phyloP scores from a whole-genome alignment of 139 green algal genomes.

The Nannochloris sp. region DNA sequence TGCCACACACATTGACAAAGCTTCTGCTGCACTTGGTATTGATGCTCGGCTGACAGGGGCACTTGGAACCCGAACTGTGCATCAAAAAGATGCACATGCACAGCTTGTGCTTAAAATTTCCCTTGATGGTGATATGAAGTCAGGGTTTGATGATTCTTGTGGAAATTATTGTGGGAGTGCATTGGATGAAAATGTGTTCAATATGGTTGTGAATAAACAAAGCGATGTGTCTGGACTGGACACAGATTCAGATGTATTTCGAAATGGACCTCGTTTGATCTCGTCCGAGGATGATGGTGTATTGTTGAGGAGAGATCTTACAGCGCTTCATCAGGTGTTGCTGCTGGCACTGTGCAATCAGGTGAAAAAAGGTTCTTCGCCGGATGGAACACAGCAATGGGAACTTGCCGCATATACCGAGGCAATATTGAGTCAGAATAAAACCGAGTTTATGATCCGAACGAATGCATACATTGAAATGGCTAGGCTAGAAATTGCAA shows the following conservation, averaged over 20 bases:
- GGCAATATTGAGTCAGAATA: constrained; percentile 56
- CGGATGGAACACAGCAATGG: constrained; percentile 48
- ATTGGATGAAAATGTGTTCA: constrained; percentile 3
- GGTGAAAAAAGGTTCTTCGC: constrained; percentile 45
- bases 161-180: background rate
- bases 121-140: background rate
- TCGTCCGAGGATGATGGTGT: background rate
- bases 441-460: constrained; percentile 26
- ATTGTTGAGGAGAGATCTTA: constrained; percentile 15
- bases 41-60: constrained; percentile 48
- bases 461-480: constrained; percentile 31
- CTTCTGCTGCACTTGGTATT: constrained; percentile 12
- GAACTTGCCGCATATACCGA: constrained; percentile 74
- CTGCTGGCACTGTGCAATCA: constrained; percentile 50
- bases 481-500: constrained; percentile 53
- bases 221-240: constrained; percentile 7
- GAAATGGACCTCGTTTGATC: constrained; percentile 6
- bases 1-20: constrained; percentile 8
- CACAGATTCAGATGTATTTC: constrained; percentile 16
- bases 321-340: constrained; percentile 55
- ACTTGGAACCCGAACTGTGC: constrained; percentile 71
- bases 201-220: background rate
- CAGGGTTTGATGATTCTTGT: background rate
- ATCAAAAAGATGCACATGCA: constrained; percentile 76
- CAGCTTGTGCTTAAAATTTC: constrained; percentile 58